Conservation (phyloP, 768 basidiomycete genomes). For the Boletus vermiculosoides region DNA sequence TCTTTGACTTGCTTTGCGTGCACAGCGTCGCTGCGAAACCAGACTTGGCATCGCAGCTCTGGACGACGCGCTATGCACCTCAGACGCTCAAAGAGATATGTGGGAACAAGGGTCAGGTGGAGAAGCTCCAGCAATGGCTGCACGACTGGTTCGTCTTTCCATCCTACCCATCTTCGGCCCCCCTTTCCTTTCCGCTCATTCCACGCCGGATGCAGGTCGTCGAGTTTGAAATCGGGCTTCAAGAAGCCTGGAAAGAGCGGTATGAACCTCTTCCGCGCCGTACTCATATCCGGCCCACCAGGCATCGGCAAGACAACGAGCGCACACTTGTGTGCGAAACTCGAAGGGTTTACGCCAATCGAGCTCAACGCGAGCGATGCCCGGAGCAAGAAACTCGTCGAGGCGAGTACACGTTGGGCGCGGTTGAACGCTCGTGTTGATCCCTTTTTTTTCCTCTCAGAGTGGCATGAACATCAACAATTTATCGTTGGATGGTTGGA, state of each 20-base stretch:
- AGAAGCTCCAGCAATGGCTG: conserved; percentile 87
- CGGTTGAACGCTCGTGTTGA: not conserved
- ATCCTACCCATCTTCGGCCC: too few species aligned
- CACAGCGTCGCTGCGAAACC: conserved; percentile 30
- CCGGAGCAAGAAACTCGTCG: too few species aligned
- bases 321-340: conserved; percentile 85
- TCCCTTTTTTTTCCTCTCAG: conserved; percentile 39
- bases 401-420: too few species aligned
- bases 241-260: too few species aligned
- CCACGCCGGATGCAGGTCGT: conserved; percentile 50
- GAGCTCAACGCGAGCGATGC: conserved; percentile 97
- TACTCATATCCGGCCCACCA: too few species aligned
- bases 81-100: conserved; percentile 81
- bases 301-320: too few species aligned
- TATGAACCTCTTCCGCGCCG: too few species aligned
- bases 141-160: conserved; percentile 71
- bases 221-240: conserved; percentile 70
- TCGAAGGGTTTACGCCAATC: conserved; percentile 90
- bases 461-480: conserved; percentile 90
- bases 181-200: not conserved
- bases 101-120: conserved; percentile 90
- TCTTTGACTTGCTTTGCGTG: not conserved
- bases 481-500: conserved; percentile 83
- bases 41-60: conserved; percentile 67
- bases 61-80: conserved; percentile 96